Percentiles rank a stretch among this genome's conserved stretches.
Evolutionary conservation across 2,329 filamentous ascomycete genomes (phyloP).

Genomic region (Cercospora sesami): DNA sequence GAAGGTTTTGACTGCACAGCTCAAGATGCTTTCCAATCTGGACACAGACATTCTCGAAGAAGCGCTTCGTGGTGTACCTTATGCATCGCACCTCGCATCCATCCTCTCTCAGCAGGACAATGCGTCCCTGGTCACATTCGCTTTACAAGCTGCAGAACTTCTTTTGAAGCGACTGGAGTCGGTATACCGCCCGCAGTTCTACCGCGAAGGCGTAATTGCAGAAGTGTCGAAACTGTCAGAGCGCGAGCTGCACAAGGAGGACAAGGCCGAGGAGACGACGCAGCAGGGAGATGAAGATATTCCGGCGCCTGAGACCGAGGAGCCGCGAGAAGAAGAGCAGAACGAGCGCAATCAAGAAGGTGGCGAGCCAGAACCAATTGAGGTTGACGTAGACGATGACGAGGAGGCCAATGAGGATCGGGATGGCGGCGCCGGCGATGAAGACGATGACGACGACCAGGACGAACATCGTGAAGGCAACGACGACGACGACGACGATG

Average conservation of each 20-base stretch:
- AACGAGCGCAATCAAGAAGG: conserved; percentile 55
- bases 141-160: conserved; percentile 84
- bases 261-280: conserved; percentile 15
- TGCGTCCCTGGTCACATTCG: conserved; percentile 78
- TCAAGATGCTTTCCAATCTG: conserved; percentile 98
- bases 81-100: conserved; percentile 91
- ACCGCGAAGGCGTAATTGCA: conserved; percentile 90
- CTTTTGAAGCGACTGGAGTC: conserved; percentile 79
- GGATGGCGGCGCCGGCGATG: conserved; percentile 28
- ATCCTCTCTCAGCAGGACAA: conserved; percentile 97
- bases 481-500: conserved; percentile 40
- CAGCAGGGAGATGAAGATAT: conserved; percentile 31
- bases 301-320: conserved; percentile 43
- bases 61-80: conserved; percentile 81
- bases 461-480: conserved; percentile 30
- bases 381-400: conserved; percentile 31
- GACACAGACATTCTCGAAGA: conserved; percentile 81
- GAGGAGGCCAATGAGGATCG: conserved; percentile 39
- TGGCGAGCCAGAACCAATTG: conserved; percentile 27
- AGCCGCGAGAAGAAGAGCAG: conserved; percentile 45
- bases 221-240: conserved; percentile 82
- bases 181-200: conserved; percentile 94
- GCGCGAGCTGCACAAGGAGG: conserved; percentile 34
- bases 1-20: conserved; percentile 90
- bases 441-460: conserved; percentile 29